Percentiles rank a stretch among this genome's conserved stretches.
Conservation (phyloP, 192 early-diverging fungal species). For the Radiomyces spectabilis region DNA sequence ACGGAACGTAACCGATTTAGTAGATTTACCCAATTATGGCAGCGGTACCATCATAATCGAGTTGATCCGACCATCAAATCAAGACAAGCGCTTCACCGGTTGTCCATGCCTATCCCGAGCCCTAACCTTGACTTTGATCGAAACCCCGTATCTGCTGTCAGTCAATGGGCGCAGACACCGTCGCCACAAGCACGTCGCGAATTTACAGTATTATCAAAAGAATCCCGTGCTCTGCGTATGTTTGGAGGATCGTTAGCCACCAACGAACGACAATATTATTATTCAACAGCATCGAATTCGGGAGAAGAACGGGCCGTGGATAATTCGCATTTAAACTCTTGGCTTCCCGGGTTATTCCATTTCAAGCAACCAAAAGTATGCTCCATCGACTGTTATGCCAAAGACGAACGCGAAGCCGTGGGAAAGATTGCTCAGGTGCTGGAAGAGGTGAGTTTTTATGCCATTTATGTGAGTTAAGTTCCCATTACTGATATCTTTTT, state of each 20-base stretch:
- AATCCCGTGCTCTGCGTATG: not conserved
- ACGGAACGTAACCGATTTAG: too few species aligned
- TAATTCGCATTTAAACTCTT: not conserved
- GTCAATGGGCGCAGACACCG: not conserved
- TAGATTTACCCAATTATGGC: too few species aligned
- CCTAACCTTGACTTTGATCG: not conserved
- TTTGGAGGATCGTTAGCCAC: too few species aligned
- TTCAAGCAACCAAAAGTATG: conserved; percentile 1
- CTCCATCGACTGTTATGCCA: not conserved
- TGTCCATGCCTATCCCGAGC: not conserved
- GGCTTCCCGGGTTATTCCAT: not conserved
- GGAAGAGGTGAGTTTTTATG: not conserved
- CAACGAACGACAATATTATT: too few species aligned
- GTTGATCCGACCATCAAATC: not conserved
- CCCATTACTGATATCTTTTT: not conserved
- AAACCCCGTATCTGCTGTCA: not conserved
- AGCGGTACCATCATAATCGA: not conserved
- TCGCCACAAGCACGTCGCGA: not conserved
- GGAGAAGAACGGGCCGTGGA: not conserved
- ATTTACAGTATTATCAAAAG: not conserved
- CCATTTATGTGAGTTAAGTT: not conserved
- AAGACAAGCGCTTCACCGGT: not conserved
- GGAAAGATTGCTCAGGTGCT: conserved; percentile 1
- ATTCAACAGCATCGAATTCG: not conserved
- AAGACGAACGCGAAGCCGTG: conserved; percentile 1